A percentile compares a stretch with the other conserved stretches of the same genome.
Evolutionary conservation across 768 basidiomycete species (phyloP).

Genomic region (Lactifluus subvellereus): DNA sequence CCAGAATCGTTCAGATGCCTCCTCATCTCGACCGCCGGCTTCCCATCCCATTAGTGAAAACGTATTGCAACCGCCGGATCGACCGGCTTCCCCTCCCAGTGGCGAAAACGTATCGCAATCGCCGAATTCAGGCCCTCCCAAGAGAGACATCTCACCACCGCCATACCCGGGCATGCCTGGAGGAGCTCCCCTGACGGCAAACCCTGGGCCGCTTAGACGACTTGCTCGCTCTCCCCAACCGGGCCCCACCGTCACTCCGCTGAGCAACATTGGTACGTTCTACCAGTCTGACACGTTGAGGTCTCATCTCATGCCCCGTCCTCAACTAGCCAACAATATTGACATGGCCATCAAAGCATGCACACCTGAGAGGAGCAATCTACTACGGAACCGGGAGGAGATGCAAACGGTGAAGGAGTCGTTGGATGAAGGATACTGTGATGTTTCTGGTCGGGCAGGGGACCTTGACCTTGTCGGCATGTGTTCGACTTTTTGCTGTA

Average conservation of each 20-base stretch:
- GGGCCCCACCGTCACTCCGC: conserved; percentile 35
- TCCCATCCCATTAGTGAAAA: too few species aligned
- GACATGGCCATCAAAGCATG: conserved; percentile 68
- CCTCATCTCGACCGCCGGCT: background rate
- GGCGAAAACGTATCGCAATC: background rate
- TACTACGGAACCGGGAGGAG: conserved; percentile 57
- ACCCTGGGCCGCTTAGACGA: conserved; percentile 10
- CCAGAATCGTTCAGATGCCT: background rate
- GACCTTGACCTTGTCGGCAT: conserved; percentile 59
- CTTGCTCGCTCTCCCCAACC: conserved; percentile 19
- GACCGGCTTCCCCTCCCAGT: background rate
- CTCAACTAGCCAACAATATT: conserved; percentile 18
- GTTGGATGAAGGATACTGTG: conserved; percentile 78
- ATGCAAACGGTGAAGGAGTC: conserved; percentile 72
- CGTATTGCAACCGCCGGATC: too few species aligned
- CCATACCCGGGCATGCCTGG: background rate
- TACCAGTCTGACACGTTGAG: background rate
- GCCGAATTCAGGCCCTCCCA: background rate
- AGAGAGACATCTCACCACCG: background rate
- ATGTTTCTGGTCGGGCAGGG: conserved; percentile 57
- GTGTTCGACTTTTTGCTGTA: conserved; percentile 21
- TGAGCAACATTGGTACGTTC: conserved; percentile 37
- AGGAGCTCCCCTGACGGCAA: background rate
- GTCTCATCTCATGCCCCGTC: conserved; percentile 4
- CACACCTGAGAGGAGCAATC: conserved; percentile 54